A percentile compares a stretch with the other conserved stretches of the same genome.
Conservation (phyloP, 1,284 basidiomycete species). For the Ceratobasidium sp. region DNA sequence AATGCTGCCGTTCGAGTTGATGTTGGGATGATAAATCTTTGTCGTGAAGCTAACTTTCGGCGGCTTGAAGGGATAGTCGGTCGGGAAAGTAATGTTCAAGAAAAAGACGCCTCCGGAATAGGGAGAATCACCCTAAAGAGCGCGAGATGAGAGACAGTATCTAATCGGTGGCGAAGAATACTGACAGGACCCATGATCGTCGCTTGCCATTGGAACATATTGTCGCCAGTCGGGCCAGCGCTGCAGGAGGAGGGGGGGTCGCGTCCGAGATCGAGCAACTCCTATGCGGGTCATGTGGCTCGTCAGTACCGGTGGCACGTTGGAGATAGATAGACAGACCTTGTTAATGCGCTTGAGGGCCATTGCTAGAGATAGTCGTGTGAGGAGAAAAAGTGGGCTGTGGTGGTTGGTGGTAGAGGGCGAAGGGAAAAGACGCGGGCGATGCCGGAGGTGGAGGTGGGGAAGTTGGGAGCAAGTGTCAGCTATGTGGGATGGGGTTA, state of each 20-base stretch:
- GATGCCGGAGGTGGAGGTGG: neutral
- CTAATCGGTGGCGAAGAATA: slow-evolving; percentile 45
- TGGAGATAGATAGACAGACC: slow-evolving; percentile 58
- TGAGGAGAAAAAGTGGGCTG: slow-evolving; percentile 29
- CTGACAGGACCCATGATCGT: slow-evolving; percentile 97
- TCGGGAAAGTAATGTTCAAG: slow-evolving; percentile 91
- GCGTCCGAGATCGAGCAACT: slow-evolving; percentile 95
- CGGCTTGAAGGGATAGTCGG: slow-evolving; percentile 98
- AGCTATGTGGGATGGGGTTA: no score
- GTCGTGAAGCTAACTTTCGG: slow-evolving; percentile 99
- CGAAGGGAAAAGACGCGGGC: slow-evolving; percentile 1
- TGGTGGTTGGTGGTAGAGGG: slow-evolving; percentile 30
- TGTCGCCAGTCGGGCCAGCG: slow-evolving; percentile 93
- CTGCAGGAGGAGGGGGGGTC: slow-evolving; percentile 98
- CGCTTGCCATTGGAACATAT: slow-evolving; percentile 98
- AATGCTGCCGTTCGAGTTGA: slow-evolving; percentile 98
- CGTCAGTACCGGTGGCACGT: slow-evolving; percentile 41
- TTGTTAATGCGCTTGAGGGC: slow-evolving; percentile 99
- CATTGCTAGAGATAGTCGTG: slow-evolving; percentile 58
- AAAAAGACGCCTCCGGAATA: slow-evolving; percentile 98
- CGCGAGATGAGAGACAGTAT: neutral
- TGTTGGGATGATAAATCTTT: slow-evolving; percentile 95
- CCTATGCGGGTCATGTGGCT: slow-evolving; percentile 60
- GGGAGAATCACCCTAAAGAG: slow-evolving; percentile 84
- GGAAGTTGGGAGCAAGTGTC: no score